Evolutionary conservation across 108 stramenopile species (phyloP).

Genomic region (Nitzschia sp.): DNA sequence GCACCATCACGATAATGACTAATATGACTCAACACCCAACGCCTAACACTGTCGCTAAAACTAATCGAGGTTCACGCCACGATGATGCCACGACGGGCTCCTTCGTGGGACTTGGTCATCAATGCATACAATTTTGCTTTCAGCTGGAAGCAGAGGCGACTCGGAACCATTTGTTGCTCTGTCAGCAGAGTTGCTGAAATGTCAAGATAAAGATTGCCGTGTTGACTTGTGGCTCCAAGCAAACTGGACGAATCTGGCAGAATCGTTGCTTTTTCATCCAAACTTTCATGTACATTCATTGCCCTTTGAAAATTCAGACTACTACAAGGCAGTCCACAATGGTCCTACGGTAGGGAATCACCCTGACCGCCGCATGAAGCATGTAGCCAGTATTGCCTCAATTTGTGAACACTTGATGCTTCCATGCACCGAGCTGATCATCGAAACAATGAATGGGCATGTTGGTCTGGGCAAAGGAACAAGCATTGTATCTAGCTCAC

Average conservation of each 20-base stretch:
- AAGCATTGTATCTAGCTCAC: constrained; percentile 12
- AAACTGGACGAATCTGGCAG: constrained; percentile 1
- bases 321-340: constrained; percentile 14
- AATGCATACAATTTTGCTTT: constrained; percentile 20
- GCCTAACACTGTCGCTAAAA: no score
- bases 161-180: constrained; percentile 21
- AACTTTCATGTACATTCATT: constrained; percentile 10
- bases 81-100: no score
- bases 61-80: no score
- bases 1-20: no score
- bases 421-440: constrained; percentile 5
- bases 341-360: neutral
- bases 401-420: constrained; percentile 22
- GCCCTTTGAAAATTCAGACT: constrained; percentile 26
- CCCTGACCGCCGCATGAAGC: constrained; percentile 19
- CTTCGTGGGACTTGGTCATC: neutral
- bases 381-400: constrained; percentile 14
- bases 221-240: constrained; percentile 30
- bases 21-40: no score
- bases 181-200: constrained; percentile 10
- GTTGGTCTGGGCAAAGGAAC: neutral
- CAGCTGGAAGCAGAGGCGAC: constrained; percentile 32
- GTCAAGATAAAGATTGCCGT: neutral
- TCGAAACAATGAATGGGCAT: neutral
- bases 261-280: neutral